Conservation (phyloP, 2,329 filamentous ascomycete species). For the Periconia sp. region DNA sequence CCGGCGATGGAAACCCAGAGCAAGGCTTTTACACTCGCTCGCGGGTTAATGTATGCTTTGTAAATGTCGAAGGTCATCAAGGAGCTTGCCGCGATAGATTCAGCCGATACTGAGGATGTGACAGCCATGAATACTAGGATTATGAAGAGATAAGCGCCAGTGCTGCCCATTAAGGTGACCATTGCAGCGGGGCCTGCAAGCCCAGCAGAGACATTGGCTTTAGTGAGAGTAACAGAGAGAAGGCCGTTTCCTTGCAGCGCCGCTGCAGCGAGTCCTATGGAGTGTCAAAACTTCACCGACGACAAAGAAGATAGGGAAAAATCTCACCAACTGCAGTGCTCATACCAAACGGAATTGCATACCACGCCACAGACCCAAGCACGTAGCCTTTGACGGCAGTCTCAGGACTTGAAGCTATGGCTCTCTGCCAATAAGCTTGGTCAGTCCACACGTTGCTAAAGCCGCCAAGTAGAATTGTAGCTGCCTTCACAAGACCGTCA, state of each 20-base stretch:
- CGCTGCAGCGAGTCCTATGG: too few relatives aligned
- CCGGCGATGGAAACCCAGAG: constrained; percentile 33
- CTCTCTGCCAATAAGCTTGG: background rate
- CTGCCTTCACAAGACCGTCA: constrained; percentile 5
- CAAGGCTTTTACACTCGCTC: constrained; percentile 26
- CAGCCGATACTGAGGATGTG: constrained; percentile 27
- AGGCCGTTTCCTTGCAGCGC: too few relatives aligned
- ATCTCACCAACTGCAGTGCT: too few relatives aligned
- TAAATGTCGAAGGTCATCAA: constrained; percentile 46
- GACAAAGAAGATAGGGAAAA: too few relatives aligned
- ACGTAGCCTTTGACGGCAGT: constrained; percentile 6
- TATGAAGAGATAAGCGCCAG: constrained; percentile 8
- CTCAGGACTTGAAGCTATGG: constrained; percentile 5
- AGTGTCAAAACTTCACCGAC: too few relatives aligned
- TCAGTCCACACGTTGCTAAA: background rate
- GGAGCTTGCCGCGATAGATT: constrained; percentile 40
- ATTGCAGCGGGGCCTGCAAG: constrained; percentile 13
- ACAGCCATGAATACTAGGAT: constrained; percentile 22
- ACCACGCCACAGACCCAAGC: too few relatives aligned
- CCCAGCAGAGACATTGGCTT: too few relatives aligned
- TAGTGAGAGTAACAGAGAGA: too few relatives aligned
- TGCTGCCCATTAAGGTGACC: constrained; percentile 14
- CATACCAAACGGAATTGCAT: too few relatives aligned
- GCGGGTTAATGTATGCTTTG: constrained; percentile 43
- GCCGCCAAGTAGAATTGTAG: constrained; percentile 4